Base-by-base conservation (phyloP, 495 filamentous ascomycete genomes). In the Achaetomiella virescens region DNA sequence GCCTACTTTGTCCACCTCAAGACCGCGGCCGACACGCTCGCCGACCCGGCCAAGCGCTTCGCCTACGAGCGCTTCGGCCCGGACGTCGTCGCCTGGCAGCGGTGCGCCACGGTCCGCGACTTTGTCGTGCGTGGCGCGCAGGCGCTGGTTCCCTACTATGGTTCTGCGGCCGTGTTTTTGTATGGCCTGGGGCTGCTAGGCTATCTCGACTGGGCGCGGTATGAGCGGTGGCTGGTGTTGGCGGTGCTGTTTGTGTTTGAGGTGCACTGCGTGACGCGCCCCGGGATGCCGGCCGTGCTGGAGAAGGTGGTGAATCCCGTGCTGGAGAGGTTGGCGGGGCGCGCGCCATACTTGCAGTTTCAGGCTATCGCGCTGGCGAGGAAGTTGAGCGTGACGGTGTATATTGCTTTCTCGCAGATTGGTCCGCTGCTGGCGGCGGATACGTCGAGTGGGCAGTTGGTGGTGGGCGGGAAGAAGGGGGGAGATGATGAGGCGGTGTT, bases 31-130 rank as follows among this genome's bases (percentile, higher is more conserved):
- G 93, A 98, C 61, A 89, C 87, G 11, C 81, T 98, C 14, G 65
- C 81, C 0, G 84, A 96, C 65, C 84, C 90, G 3, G 83, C 83
- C 6, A 86, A 82, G 70, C 82, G 91, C 43, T 95, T 91, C 66
- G 93, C 90, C 3, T 98, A 98, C 69, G 91, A 97, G 61, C 83
- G 91, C 12, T 95, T 96, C 70, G 93, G 93, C 0, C 83, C 88
- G 0, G 82, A 86, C 18, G 77, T 90, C n/a, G 61, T 84, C 9
- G 64, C 83, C 18, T 66, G 57, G 66, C 76, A 81, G 48, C 75
- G 86, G 42, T 85, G 83, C 72, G 75, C 77, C 50, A 92, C 87
- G 1, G 72, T 87, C 47, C 79, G 80, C 21, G 92, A 96, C 55
- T 96, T 80, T 62, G 66, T 95, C n/a, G 62, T 77, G 40, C 71